A percentile compares a stretch with the other conserved stretches of the same genome.
These are phyloP conservation scores for Diaporthe amygdali DNA, from an alignment of 2,329 filamentous ascomycete species.

Conservation along the genomic window DNA sequence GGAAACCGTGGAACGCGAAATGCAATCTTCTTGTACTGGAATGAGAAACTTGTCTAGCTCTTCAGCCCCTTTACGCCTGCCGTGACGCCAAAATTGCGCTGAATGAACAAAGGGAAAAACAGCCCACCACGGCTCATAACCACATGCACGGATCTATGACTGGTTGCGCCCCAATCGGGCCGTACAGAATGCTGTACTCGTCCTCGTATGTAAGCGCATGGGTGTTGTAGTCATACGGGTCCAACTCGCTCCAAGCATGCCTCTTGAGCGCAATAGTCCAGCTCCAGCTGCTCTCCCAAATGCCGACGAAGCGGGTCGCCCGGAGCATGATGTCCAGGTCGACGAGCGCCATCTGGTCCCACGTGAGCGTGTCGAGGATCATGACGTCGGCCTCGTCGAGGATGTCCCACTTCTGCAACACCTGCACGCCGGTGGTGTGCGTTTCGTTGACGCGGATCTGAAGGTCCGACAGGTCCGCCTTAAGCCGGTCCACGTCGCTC, in stretches of 20 bases:
- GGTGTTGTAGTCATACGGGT: slow-evolving; percentile 9
- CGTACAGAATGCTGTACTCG: slow-evolving; percentile 18
- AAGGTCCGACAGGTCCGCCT: not conserved
- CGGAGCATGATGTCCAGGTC: slow-evolving; percentile 25
- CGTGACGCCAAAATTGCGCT: not conserved
- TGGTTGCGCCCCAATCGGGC: slow-evolving; percentile 1
- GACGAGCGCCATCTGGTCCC: slow-evolving; percentile 26
- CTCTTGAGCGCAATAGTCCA: slow-evolving; percentile 25
- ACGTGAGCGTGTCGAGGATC: slow-evolving; percentile 20
- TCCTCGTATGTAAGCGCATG: slow-evolving; percentile 19
- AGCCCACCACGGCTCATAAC: not conserved
- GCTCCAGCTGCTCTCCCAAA: slow-evolving; percentile 26
- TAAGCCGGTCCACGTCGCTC: slow-evolving; percentile 20
- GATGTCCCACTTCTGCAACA: slow-evolving; percentile 25
- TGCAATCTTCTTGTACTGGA: not conserved
- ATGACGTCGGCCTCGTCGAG: slow-evolving; percentile 22
- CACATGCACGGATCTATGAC: slow-evolving; percentile 22
- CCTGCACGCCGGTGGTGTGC: not conserved
- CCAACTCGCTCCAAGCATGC: slow-evolving; percentile 12
- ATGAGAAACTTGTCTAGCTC: not conserved
- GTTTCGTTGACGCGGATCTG: slow-evolving; percentile 14
- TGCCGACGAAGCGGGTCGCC: slow-evolving; percentile 24
- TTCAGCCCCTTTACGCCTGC: not conserved
- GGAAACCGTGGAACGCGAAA: not conserved
- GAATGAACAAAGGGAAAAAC: not conserved